A percentile compares a stretch with the other conserved stretches of the same genome.
Evolutionary conservation across 208 protist species (phyloP).

Genomic region (Trypanosoma mega): DNA sequence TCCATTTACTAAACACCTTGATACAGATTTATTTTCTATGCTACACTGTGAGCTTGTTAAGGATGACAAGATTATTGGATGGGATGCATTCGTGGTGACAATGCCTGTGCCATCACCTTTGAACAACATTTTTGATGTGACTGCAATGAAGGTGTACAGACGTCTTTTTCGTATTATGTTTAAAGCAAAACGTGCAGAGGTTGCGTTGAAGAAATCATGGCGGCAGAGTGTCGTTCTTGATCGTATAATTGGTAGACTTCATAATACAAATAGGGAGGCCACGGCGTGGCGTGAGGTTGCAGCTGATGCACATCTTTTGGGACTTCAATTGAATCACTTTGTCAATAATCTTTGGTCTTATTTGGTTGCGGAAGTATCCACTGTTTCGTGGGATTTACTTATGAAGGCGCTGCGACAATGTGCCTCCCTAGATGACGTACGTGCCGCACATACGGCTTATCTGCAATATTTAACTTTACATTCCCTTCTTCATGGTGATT

Average conservation of each 20-base stretch:
- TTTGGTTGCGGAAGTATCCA: conserved; percentile 62
- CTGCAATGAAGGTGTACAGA: conserved; percentile 53
- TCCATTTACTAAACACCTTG: conserved; percentile 47
- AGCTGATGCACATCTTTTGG: conserved; percentile 56
- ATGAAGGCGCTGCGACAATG: conserved; percentile 45
- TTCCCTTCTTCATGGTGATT: conserved; percentile 60
- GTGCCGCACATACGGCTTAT: conserved; percentile 52
- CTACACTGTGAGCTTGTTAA: conserved; percentile 65
- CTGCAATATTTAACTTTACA: conserved; percentile 62
- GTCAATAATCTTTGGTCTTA: conserved; percentile 75
- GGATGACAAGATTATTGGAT: conserved; percentile 59
- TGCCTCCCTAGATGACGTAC: conserved; percentile 60
- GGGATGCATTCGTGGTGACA: conserved; percentile 66
- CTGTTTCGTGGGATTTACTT: conserved; percentile 55
- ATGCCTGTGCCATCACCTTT: conserved; percentile 57
- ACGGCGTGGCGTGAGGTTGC: conserved; percentile 56
- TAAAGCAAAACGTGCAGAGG: conserved; percentile 63
- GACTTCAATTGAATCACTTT: conserved; percentile 75
- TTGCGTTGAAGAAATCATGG: conserved; percentile 64
- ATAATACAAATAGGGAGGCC: conserved; percentile 28
- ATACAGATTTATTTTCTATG: conserved; percentile 48
- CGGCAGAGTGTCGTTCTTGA: conserved; percentile 58
- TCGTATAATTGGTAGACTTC: conserved; percentile 49
- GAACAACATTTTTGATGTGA: conserved; percentile 66
- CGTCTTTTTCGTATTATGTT: conserved; percentile 70